These are phyloP conservation scores for Gynostemma pentaphyllum DNA, from an alignment of 306 rosid genomes.

Conservation along the genomic window DNA sequence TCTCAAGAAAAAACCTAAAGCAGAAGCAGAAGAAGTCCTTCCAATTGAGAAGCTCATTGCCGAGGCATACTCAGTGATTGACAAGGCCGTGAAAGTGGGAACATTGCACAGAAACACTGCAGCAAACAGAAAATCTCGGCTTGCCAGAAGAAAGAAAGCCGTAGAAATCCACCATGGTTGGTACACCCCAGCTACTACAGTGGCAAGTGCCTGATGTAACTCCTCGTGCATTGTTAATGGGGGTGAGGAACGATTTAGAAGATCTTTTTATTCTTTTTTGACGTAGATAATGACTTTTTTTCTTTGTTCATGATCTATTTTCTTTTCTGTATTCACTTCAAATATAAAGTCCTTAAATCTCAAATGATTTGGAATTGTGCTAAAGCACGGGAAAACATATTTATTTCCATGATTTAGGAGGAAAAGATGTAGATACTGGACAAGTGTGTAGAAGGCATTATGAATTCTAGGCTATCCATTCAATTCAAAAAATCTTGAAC, in stretches of 20 bases:
- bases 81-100: slow-evolving; percentile 89
- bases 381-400: too few species aligned
- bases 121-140: slow-evolving; percentile 81
- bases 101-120: slow-evolving; percentile 85
- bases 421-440: too few species aligned
- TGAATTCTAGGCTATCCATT: too few species aligned
- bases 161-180: slow-evolving; percentile 93
- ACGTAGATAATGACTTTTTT: not conserved
- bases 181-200: slow-evolving; percentile 54
- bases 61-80: slow-evolving; percentile 82
- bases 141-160: slow-evolving; percentile 84
- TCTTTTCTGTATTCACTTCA: not conserved
- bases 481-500: too few species aligned
- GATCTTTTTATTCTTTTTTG: not conserved
- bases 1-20: slow-evolving; percentile 70
- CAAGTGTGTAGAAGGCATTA: too few species aligned
- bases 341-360: too few species aligned
- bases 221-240: not conserved
- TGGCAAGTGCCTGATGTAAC: slow-evolving; percentile 30
- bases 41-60: slow-evolving; percentile 79
- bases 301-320: not conserved
- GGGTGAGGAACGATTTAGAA: not conserved
- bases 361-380: too few species aligned
- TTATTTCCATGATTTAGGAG: too few species aligned
- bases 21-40: slow-evolving; percentile 59